These are phyloP conservation scores for Diospyros lotus DNA, from an alignment of 148 eudicot genomes.

Conservation along the genomic window DNA sequence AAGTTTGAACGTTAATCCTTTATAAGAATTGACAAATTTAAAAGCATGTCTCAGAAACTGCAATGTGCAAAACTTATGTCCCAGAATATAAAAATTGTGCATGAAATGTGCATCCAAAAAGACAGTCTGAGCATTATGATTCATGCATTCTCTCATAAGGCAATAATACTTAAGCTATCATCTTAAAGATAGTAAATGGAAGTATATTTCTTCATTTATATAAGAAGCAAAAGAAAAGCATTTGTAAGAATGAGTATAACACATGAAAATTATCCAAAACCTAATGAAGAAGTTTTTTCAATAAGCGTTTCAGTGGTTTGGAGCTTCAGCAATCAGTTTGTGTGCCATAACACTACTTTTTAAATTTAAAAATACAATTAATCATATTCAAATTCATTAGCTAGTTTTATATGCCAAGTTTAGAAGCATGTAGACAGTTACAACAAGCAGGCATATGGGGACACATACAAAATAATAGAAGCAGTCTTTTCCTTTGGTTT, in stretches of 20 bases:
- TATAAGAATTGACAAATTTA: background rate
- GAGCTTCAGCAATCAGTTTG: background rate
- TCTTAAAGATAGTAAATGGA: background rate
- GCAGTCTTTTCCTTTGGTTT: too few relatives aligned
- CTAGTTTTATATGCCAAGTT: too few relatives aligned
- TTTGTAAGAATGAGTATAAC: background rate
- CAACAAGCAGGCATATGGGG: too few relatives aligned
- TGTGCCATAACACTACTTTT: too few relatives aligned
- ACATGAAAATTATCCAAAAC: background rate
- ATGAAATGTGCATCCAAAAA: background rate
- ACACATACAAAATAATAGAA: too few relatives aligned
- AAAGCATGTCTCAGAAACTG: background rate
- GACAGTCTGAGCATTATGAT: background rate
- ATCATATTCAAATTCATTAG: too few relatives aligned
- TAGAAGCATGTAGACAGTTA: too few relatives aligned
- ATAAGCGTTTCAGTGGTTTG: background rate
- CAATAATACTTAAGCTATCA: background rate
- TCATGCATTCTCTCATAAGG: background rate
- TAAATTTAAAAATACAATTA: too few relatives aligned
- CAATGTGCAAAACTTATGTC: background rate
- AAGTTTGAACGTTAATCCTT: background rate
- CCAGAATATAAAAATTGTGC: background rate
- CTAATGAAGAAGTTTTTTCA: background rate
- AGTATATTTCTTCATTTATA: background rate
- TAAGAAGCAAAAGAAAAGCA: background rate